A percentile compares a stretch with the other conserved stretches of the same genome.
Conservation (phyloP, 2,329 filamentous ascomycete genomes). For the Phyllosticta citribraziliensis region DNA sequence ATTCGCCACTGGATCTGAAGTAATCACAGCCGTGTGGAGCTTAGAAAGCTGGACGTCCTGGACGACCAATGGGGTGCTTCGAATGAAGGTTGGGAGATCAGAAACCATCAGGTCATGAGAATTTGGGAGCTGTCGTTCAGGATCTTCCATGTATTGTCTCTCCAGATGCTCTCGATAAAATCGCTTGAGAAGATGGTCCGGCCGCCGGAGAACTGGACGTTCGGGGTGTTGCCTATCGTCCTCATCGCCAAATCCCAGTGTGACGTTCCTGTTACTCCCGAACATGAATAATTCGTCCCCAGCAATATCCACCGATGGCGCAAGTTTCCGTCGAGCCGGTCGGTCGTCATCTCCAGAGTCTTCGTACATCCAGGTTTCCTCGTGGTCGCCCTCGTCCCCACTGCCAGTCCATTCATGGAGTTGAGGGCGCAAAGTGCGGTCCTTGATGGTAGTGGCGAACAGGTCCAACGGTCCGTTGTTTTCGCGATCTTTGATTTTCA, state of each 20-base stretch:
- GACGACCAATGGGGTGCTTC: constrained; percentile 62
- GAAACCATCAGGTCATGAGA: constrained; percentile 18
- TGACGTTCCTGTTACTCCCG: constrained; percentile 92
- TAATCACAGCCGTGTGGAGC: constrained; percentile 80
- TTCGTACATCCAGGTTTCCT: constrained; percentile 37
- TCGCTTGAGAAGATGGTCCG: constrained; percentile 63
- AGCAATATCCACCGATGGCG: constrained; percentile 30
- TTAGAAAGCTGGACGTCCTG: constrained; percentile 84
- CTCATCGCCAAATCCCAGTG: constrained; percentile 86
- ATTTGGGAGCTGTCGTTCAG: constrained; percentile 11
- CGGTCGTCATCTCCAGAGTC: constrained; percentile 30
- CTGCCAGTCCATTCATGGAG: constrained; percentile 18
- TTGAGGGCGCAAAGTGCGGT: constrained; percentile 50
- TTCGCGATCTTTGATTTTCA: constrained; percentile 93
- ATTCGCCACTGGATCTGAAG: constrained; percentile 78
- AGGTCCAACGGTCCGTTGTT: constrained; percentile 91
- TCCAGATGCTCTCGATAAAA: constrained; percentile 62
- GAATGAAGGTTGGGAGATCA: constrained; percentile 63
- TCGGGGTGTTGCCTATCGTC: constrained; percentile 93
- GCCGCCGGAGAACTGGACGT: constrained; percentile 64
- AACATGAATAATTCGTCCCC: constrained; percentile 90
- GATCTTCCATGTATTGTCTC: constrained; percentile 30
- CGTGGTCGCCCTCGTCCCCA: constrained; percentile 42
- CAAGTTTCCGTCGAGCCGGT: constrained; percentile 9
- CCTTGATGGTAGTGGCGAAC: constrained; percentile 77